phyloP scores from a whole-genome alignment of 2,329 filamentous ascomycete genomes.

The Sporothrix luriei region DNA sequence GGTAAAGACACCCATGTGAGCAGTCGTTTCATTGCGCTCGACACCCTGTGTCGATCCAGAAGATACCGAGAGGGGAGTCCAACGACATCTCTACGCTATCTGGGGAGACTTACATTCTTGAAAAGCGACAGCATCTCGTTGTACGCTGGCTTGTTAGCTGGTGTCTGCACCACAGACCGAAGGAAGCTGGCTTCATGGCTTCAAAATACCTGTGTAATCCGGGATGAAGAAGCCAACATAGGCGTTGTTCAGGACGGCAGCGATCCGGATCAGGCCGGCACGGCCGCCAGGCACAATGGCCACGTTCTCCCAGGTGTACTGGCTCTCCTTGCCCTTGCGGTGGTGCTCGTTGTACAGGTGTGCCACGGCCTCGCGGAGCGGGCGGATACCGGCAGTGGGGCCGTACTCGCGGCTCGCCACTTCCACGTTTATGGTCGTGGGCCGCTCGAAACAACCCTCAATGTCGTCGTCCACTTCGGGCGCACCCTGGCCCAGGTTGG shows the following conservation, averaged over 20 bases:
- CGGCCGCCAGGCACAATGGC: constrained; percentile 93
- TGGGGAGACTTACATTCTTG: constrained; percentile 66
- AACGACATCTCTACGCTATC: not conserved
- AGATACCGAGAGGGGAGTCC: not conserved
- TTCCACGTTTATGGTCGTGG: constrained; percentile 74
- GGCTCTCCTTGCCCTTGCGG: constrained; percentile 78
- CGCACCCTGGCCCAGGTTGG: constrained; percentile 91
- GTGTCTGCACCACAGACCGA: not conserved
- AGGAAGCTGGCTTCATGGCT: not conserved
- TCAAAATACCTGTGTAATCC: constrained; percentile 73
- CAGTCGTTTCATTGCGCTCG: not conserved
- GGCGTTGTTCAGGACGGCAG: constrained; percentile 87
- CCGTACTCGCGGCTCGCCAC: constrained; percentile 85
- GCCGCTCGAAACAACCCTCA: constrained; percentile 81
- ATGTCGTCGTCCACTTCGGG: constrained; percentile 95
- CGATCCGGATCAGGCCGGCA: constrained; percentile 90
- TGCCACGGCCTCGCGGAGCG: constrained; percentile 84
- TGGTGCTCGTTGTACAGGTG: constrained; percentile 92
- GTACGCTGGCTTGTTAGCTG: constrained; percentile 63
- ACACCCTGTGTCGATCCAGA: not conserved
- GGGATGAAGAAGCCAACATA: constrained; percentile 94
- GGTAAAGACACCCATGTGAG: not conserved
- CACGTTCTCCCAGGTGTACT: constrained; percentile 98
- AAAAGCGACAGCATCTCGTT: constrained; percentile 96
- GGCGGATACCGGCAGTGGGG: constrained; percentile 91